Conservation (phyloP, 495 filamentous ascomycete genomes). For the Penicillium daleae region DNA sequence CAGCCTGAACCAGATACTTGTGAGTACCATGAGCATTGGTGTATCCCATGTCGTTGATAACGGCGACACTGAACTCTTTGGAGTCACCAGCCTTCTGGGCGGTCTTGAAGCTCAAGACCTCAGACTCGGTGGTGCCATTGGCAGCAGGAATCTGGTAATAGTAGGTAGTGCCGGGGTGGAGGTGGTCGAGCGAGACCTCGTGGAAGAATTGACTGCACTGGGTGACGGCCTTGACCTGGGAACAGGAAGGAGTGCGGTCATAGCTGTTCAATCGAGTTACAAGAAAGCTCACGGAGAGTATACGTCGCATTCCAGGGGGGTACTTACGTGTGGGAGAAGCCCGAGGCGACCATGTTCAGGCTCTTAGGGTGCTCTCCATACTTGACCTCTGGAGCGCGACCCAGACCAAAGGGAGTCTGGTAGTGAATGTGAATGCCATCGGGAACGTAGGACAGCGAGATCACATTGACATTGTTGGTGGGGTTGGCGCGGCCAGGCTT, state of each 20-base stretch:
- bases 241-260: slow-evolving; percentile 56
- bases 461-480: slow-evolving; percentile 59
- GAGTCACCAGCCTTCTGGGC: slow-evolving; percentile 44
- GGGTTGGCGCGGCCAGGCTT: slow-evolving; percentile 43
- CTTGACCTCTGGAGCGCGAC: slow-evolving; percentile 40
- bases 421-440: slow-evolving; percentile 56
- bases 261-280: slow-evolving; percentile 37
- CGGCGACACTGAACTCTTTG: slow-evolving; percentile 38
- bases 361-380: slow-evolving; percentile 40
- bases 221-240: slow-evolving; percentile 44
- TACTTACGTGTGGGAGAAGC: slow-evolving; percentile 41
- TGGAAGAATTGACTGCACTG: slow-evolving; percentile 58
- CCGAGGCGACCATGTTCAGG: slow-evolving; percentile 37
- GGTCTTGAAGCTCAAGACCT: slow-evolving; percentile 47
- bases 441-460: slow-evolving; percentile 52
- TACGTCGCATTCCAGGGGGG: background rate
- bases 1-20: slow-evolving; percentile 43
- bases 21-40: slow-evolving; percentile 53
- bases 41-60: slow-evolving; percentile 55
- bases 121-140: slow-evolving; percentile 49
- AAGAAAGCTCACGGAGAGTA: background rate
- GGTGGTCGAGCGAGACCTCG: slow-evolving; percentile 42
- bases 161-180: slow-evolving; percentile 48
- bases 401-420: slow-evolving; percentile 58
- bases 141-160: slow-evolving; percentile 50